Evolutionary conservation across 495 filamentous ascomycete species (phyloP).

Genomic region (Trichoderma asperelloides): DNA sequence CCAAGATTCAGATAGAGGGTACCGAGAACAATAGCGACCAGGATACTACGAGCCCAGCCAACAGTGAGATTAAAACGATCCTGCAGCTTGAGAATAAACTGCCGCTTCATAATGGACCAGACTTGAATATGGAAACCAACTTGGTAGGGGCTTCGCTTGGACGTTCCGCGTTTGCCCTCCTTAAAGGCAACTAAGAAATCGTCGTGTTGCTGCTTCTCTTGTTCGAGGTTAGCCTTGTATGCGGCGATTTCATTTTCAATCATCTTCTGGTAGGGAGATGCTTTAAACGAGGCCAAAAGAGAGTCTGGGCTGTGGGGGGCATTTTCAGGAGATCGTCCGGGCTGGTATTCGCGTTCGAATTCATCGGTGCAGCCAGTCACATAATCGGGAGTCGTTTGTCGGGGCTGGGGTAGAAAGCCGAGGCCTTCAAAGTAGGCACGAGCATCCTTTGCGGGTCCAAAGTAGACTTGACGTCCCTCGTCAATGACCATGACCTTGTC

Average conservation of each 20-base stretch:
- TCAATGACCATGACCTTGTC: slow-evolving; percentile 85
- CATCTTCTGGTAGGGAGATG: slow-evolving; percentile 47
- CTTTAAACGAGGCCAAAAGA: slow-evolving; percentile 58
- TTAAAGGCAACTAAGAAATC: slow-evolving; percentile 70
- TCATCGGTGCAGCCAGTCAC: slow-evolving; percentile 78
- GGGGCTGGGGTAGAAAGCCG: slow-evolving; percentile 68
- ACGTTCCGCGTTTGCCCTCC: slow-evolving; percentile 65
- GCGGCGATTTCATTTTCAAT: slow-evolving; percentile 57
- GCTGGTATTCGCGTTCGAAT: slow-evolving; percentile 68
- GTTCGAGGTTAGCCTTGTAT: slow-evolving; percentile 51
- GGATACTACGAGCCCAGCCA: slow-evolving; percentile 65
- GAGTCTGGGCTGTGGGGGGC: slow-evolving; percentile 58
- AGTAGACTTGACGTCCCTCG: slow-evolving; percentile 69
- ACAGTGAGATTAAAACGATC: slow-evolving; percentile 69
- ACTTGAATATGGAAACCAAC: slow-evolving; percentile 72
- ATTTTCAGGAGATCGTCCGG: slow-evolving; percentile 49
- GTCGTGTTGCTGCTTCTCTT: slow-evolving; percentile 56
- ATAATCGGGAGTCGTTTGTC: slow-evolving; percentile 80
- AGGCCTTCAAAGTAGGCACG: slow-evolving; percentile 71
- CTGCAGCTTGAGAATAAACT: slow-evolving; percentile 78
- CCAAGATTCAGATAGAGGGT: slow-evolving; percentile 67
- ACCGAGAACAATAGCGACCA: slow-evolving; percentile 68
- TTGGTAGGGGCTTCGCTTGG: slow-evolving; percentile 64
- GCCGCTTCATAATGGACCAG: slow-evolving; percentile 73
- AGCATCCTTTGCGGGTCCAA: slow-evolving; percentile 62